Evolutionary conservation across 2,329 filamentous ascomycete genomes (phyloP).

Genomic region (Aspergillus fructus): DNA sequence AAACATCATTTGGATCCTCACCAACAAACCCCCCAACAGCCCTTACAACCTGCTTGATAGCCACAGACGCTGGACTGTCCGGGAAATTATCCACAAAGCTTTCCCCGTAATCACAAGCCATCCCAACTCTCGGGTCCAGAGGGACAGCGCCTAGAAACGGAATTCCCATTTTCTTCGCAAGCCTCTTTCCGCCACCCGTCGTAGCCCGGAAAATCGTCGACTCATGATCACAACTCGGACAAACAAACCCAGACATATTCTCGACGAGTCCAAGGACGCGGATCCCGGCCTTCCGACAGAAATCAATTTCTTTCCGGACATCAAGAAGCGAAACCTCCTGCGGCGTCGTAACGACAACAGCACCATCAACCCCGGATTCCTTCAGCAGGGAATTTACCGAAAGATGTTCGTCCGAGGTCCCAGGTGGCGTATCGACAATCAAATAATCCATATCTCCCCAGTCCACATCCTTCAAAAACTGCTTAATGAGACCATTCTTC

Average conservation of each 20-base stretch:
- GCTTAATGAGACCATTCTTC: constrained; percentile 98
- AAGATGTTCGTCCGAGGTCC: constrained; percentile 92
- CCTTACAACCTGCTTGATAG: constrained; percentile 77
- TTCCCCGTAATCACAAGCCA: constrained; percentile 96
- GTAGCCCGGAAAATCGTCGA: constrained; percentile 86
- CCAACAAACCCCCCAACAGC: constrained; percentile 67
- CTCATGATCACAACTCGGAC: constrained; percentile 80
- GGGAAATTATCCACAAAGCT: constrained; percentile 94
- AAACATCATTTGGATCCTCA: constrained; percentile 55
- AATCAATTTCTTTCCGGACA: constrained; percentile 96
- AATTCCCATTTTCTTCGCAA: constrained; percentile 84
- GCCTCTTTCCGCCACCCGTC: constrained; percentile 77
- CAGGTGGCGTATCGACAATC: constrained; percentile 91
- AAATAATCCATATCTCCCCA: constrained; percentile 95
- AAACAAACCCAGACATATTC: constrained; percentile 98
- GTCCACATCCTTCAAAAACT: constrained; percentile 95
- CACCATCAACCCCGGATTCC: constrained; percentile 88
- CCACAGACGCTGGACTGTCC: constrained; percentile 84
- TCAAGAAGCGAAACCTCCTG: constrained; percentile 92
- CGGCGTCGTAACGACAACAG: constrained; percentile 88
- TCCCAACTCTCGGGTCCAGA: constrained; percentile 87
- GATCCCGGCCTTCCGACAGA: constrained; percentile 93
- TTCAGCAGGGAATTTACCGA: constrained; percentile 90
- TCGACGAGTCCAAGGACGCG: constrained; percentile 85
- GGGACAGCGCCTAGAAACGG: constrained; percentile 89